Conservation (phyloP, 208 protist species). For the Blechomonas ayalai region DNA sequence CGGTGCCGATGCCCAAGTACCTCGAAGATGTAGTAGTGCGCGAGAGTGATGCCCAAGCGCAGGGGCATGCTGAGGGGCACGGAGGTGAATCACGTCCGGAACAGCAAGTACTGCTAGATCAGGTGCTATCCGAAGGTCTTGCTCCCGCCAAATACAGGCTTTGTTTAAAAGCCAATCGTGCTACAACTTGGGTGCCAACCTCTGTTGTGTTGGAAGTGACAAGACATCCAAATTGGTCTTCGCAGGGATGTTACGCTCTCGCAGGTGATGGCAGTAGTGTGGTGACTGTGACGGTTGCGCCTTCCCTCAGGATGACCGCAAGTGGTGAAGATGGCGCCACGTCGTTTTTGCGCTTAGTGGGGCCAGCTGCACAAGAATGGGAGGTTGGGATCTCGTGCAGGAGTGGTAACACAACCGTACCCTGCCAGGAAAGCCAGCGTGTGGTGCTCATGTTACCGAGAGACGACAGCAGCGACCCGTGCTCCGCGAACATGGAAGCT, state of each 20-base stretch:
- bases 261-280: slow-evolving; percentile 56
- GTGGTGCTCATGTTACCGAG: slow-evolving; percentile 67
- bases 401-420: slow-evolving; percentile 8
- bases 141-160: slow-evolving; percentile 32
- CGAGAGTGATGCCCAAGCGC: too few relatives aligned
- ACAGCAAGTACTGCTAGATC: slow-evolving; percentile 42
- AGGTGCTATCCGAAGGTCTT: slow-evolving; percentile 32
- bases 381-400: slow-evolving; percentile 45
- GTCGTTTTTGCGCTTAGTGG: slow-evolving; percentile 50
- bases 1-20: slow-evolving; percentile 23
- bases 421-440: slow-evolving; percentile 44
- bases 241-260: slow-evolving; percentile 52
- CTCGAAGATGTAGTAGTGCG: slow-evolving; percentile 13
- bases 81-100: too few relatives aligned
- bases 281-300: slow-evolving; percentile 23
- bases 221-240: slow-evolving; percentile 29
- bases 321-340: slow-evolving; percentile 27
- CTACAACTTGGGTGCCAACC: slow-evolving; percentile 35
- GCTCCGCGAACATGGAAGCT: slow-evolving; percentile 51
- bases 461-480: slow-evolving; percentile 54
- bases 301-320: slow-evolving; percentile 61
- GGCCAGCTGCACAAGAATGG: slow-evolving; percentile 36
- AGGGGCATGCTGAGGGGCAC: too few relatives aligned
- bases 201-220: slow-evolving; percentile 32
- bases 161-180: slow-evolving; percentile 56